Conservation (phyloP, 805 yeast species). For the Metschnikowia kofuensis region DNA sequence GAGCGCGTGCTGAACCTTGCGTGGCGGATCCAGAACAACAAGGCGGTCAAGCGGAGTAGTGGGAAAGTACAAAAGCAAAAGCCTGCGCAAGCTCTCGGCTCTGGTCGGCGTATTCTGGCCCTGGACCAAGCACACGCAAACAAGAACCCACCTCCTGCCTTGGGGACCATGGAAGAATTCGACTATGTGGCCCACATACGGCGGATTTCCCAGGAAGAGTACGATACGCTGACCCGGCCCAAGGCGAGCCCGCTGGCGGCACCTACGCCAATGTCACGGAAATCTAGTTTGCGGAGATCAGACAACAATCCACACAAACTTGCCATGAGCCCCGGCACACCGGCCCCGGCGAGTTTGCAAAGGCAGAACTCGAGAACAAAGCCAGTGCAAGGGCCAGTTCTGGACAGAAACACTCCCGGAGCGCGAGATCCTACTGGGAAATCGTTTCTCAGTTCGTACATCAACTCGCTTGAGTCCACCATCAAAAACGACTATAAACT, state of each 20-base stretch:
- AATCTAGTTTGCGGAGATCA: not conserved
- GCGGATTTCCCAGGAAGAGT: constrained; percentile 39
- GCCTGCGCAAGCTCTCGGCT: not conserved
- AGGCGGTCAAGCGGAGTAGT: constrained; percentile 18
- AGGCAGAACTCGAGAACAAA: not conserved
- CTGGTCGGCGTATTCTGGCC: not conserved
- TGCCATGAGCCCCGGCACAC: not conserved
- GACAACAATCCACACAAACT: not conserved
- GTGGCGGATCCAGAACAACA: constrained; percentile 43
- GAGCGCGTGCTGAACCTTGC: constrained; percentile 42
- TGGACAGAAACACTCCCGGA: not conserved
- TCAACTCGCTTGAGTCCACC: constrained; percentile 37
- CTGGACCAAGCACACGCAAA: not conserved
- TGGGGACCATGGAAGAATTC: constrained; percentile 36
- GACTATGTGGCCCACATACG: constrained; percentile 47
- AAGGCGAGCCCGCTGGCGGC: not conserved
- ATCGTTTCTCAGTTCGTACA: constrained; percentile 36
- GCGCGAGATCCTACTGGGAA: constrained; percentile 6
- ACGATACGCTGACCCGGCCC: constrained; percentile 7
- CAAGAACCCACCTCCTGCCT: constrained; percentile 10
- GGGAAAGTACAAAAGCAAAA: constrained; percentile 1
- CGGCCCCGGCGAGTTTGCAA: not conserved
- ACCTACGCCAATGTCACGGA: not conserved
- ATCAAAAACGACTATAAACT: constrained; percentile 27
- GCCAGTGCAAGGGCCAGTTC: not conserved